A percentile compares a stretch with the other conserved stretches of the same genome.
phyloP scores from a whole-genome alignment of 2,329 filamentous ascomycete species.

The Knoxdaviesia proteae region DNA sequence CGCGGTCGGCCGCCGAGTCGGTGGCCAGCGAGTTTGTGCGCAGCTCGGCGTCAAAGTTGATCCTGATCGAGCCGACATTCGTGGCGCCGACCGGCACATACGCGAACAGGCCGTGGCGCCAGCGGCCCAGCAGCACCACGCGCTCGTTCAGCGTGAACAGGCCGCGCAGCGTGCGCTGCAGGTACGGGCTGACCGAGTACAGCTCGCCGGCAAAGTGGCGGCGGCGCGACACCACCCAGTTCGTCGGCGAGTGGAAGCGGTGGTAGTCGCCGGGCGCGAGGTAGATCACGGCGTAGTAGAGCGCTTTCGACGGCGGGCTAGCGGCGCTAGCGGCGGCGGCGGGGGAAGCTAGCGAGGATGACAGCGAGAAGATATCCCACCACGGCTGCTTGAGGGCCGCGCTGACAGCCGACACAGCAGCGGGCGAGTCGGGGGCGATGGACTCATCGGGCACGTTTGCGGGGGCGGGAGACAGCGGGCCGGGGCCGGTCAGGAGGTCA shows the following conservation, averaged over 20 bases:
- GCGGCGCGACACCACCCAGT: conserved; percentile 85
- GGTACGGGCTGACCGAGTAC: conserved; percentile 84
- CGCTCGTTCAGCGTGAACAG: conserved; percentile 95
- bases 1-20: conserved; percentile 75
- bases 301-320: conserved; percentile 30
- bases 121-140: conserved; percentile 77
- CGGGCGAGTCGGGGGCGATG: conserved; percentile 34
- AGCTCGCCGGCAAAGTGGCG: conserved; percentile 97
- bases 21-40: conserved; percentile 82
- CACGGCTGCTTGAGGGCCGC: conserved; percentile 50
- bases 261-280: conserved; percentile 96
- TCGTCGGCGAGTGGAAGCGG: conserved; percentile 85
- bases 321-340: too few relatives aligned
- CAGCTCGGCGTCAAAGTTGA: conserved; percentile 92
- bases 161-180: conserved; percentile 78
- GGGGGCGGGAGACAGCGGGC: conserved; percentile 17
- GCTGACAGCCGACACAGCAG: conserved; percentile 59
- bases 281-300: conserved; percentile 93
- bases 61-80: conserved; percentile 87
- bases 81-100: conserved; percentile 92
- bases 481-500: conserved; percentile 59
- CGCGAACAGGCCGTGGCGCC: conserved; percentile 95
- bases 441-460: conserved; percentile 43
- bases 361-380: conserved; percentile 40
- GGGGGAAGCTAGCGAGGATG: too few relatives aligned